Percentiles rank a stretch among this genome's conserved stretches.
Conservation (phyloP, 768 basidiomycete species). For the Postia placenta region DNA sequence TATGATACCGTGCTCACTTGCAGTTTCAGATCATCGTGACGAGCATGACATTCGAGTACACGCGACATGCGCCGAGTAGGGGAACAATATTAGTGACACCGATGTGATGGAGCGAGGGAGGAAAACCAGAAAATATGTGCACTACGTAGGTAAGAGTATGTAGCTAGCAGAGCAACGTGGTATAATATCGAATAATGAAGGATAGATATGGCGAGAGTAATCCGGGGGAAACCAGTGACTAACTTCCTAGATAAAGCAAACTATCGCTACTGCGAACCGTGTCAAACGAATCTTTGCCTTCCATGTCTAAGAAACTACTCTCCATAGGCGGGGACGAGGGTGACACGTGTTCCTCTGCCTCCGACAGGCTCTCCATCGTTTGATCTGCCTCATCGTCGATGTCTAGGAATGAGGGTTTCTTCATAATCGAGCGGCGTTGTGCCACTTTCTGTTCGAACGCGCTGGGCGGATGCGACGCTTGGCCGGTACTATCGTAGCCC, state of each 20-base stretch:
- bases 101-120: too few relatives aligned
- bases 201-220: constrained; percentile 3
- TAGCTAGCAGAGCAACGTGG: not conserved
- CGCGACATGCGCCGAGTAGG: too few relatives aligned
- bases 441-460: constrained; percentile 20
- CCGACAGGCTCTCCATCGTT: constrained; percentile 11
- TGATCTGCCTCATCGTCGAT: constrained; percentile 38
- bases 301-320: constrained; percentile 37
- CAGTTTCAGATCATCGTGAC: too few relatives aligned
- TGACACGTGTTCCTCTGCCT: not conserved
- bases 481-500: not conserved
- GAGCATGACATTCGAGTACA: too few relatives aligned
- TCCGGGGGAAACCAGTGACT: not conserved
- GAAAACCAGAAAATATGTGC: too few relatives aligned
- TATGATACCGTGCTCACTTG: too few relatives aligned
- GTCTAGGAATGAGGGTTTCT: constrained; percentile 69
- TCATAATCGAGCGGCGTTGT: constrained; percentile 44
- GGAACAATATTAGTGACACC: too few relatives aligned
- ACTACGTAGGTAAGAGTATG: not conserved
- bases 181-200: constrained; percentile 7
- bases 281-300: constrained; percentile 35
- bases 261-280: constrained; percentile 28
- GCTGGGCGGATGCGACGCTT: constrained; percentile 19
- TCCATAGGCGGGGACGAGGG: constrained; percentile 16
- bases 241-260: constrained; percentile 20